These are phyloP conservation scores for Paracorniculantispora psalliotae DNA, from an alignment of 2,329 filamentous ascomycete species.

Conservation along the genomic window DNA sequence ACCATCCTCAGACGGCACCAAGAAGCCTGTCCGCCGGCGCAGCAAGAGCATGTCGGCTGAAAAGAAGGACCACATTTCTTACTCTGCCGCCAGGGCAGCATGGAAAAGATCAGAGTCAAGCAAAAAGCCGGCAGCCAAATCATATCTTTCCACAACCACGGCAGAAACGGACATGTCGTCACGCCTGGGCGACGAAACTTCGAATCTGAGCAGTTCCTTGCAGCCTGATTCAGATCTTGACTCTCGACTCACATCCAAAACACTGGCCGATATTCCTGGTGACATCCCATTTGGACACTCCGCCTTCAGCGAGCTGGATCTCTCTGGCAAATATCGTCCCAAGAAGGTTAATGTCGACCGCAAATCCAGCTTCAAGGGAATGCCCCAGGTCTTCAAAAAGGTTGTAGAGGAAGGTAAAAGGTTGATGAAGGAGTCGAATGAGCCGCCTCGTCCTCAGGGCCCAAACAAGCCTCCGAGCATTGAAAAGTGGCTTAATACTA, in stretches of 20 bases:
- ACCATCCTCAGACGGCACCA: conserved; percentile 10
- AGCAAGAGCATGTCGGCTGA: conserved; percentile 5
- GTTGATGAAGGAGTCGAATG: conserved; percentile 57
- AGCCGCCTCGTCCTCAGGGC: conserved; percentile 45
- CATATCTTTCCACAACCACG: neutral
- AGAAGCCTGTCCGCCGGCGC: neutral
- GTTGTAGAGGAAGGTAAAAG: conserved; percentile 61
- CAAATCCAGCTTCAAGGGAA: conserved; percentile 53
- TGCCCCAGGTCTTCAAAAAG: conserved; percentile 61
- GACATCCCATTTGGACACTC: conserved; percentile 62
- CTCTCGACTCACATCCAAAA: conserved; percentile 41
- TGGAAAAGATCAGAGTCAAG: conserved; percentile 20
- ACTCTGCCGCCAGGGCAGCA: conserved; percentile 35
- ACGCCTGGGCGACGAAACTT: conserved; percentile 26
- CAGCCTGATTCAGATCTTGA: conserved; percentile 28
- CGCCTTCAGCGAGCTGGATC: conserved; percentile 60
- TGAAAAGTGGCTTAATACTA: conserved; percentile 60
- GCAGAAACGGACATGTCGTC: conserved; percentile 23
- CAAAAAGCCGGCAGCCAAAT: conserved; percentile 17
- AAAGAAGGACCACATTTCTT: conserved; percentile 24
- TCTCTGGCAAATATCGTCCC: conserved; percentile 42
- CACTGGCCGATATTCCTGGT: conserved; percentile 48
- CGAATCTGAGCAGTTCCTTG: conserved; percentile 22
- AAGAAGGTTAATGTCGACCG: conserved; percentile 45
- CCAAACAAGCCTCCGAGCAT: conserved; percentile 58